Percentiles rank a stretch among this genome's conserved stretches.
Conservation (phyloP, 129 eudicot species). For the Heracleum sosnowskyi region DNA sequence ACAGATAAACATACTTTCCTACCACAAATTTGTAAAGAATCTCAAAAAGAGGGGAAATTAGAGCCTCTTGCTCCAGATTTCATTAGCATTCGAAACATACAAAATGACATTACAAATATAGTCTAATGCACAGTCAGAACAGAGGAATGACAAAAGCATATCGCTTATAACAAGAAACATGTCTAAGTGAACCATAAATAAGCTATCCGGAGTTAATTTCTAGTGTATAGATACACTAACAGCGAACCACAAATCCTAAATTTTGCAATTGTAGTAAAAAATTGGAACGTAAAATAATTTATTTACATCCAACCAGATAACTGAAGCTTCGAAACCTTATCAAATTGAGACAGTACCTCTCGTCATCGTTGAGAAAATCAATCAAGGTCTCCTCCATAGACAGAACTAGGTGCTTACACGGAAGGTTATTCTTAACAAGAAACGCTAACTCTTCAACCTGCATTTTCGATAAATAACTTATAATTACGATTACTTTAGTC, state of each 20-base stretch:
- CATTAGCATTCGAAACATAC: neutral
- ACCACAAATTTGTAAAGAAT: neutral
- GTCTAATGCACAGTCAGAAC: neutral
- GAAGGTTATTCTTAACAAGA: constrained; percentile 77
- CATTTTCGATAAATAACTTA: constrained; percentile 3
- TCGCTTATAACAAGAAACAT: neutral
- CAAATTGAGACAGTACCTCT: constrained; percentile 53
- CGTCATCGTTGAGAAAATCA: constrained; percentile 53
- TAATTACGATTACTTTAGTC: too few relatives aligned
- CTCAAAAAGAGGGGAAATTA: neutral
- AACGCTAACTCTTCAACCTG: constrained; percentile 97
- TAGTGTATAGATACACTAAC: too few relatives aligned
- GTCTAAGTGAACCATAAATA: too few relatives aligned
- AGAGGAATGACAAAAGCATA: too few relatives aligned
- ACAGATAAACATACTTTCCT: too few relatives aligned
- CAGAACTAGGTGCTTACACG: constrained; percentile 81
- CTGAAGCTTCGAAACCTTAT: neutral
- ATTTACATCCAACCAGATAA: neutral
- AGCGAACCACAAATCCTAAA: too few relatives aligned
- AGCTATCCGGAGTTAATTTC: neutral
- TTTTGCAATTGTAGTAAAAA: too few relatives aligned
- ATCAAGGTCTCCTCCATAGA: constrained; percentile 67
- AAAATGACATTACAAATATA: neutral
- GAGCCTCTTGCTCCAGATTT: neutral
- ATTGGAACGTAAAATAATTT: too few relatives aligned